Percentiles rank a stretch among this genome's conserved stretches.
Evolutionary conservation across 108 stramenopile genomes (phyloP).

Genomic region (Cylindrotheca closterium): DNA sequence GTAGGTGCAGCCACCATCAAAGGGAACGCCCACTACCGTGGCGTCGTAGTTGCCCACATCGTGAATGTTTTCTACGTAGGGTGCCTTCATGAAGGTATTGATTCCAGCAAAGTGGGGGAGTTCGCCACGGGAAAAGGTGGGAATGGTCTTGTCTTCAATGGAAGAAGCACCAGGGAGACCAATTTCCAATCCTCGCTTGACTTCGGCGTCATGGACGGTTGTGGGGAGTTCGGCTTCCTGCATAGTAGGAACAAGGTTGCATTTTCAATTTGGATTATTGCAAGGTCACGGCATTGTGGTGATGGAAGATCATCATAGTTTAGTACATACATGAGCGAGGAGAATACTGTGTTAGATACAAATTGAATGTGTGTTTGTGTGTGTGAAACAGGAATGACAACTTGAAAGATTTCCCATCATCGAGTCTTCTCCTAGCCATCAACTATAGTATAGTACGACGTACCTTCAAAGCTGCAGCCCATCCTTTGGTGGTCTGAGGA

Average conservation of each 20-base stretch:
- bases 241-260: too few relatives aligned
- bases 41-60: conserved; percentile 65
- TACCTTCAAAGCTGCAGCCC: conserved; percentile 70
- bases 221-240: conserved; percentile 70
- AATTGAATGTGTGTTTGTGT: too few relatives aligned
- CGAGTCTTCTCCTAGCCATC: not conserved
- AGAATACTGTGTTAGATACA: too few relatives aligned
- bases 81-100: conserved; percentile 85
- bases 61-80: conserved; percentile 67
- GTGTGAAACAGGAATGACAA: too few relatives aligned
- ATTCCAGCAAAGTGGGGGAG: conserved; percentile 86
- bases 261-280: too few relatives aligned
- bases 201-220: conserved; percentile 49
- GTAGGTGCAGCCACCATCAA: conserved; percentile 84
- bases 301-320: too few relatives aligned
- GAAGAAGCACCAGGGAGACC: conserved; percentile 79
- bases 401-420: too few relatives aligned
- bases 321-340: too few relatives aligned
- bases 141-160: conserved; percentile 74
- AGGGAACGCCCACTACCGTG: conserved; percentile 81
- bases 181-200: conserved; percentile 42
- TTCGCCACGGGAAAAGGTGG: conserved; percentile 78
- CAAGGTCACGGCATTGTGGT: too few relatives aligned
- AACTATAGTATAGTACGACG: conserved; percentile 5
- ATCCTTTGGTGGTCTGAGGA: conserved; percentile 73